Base-by-base conservation (phyloP, 768 basidiomycete species). In the Macrolepiota albuminosa region DNA sequence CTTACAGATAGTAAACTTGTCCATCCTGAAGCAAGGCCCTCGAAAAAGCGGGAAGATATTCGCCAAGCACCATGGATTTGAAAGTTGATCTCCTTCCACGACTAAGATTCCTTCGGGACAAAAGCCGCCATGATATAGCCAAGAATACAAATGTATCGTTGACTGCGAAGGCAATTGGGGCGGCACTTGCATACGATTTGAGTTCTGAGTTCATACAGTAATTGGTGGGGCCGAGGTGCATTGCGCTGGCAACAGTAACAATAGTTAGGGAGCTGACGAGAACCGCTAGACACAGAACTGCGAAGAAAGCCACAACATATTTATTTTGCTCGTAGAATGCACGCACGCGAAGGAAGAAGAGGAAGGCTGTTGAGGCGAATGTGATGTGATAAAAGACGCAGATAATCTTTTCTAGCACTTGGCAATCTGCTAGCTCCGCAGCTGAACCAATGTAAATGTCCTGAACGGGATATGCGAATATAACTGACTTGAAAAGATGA, bases 131-230 rank as follows among this genome's bases (percentile, higher is more conserved):
- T 0, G 73, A 73, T 36, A 77, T 73, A 9, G 70, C 73, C 5
- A 77, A 43, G 62, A 75, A 76, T 16, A 77, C 69, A 16, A 70
- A 67, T 2, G 73, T 71, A 54, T 74, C 73, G 51, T 70, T 68
- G 53, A 69, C 48, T 0, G 71, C 56, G 0, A 69, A 66, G 1
- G 66, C 63, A 36, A 76, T 66, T 0, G 67, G 58, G 0, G 66
- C 64, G 1, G 65, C 69, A 14, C 67, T 64, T 6, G 67, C 67
- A 59, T 67, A 73, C 2, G 50, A 54, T 45, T 68, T 60, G 18
- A 75, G 50, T 11, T 54, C 54, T 7, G 69, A 65, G 36, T 65
- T 64, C 4, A 69, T 63, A 56, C 77, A 78, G 46, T 74, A 69
- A 13, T 63, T 54, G 3, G 76, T 77, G 3, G 69, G 65, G 8